Conservation (phyloP, 805 yeast genomes). For the Hanseniaspora pseudoguilliermondii region DNA sequence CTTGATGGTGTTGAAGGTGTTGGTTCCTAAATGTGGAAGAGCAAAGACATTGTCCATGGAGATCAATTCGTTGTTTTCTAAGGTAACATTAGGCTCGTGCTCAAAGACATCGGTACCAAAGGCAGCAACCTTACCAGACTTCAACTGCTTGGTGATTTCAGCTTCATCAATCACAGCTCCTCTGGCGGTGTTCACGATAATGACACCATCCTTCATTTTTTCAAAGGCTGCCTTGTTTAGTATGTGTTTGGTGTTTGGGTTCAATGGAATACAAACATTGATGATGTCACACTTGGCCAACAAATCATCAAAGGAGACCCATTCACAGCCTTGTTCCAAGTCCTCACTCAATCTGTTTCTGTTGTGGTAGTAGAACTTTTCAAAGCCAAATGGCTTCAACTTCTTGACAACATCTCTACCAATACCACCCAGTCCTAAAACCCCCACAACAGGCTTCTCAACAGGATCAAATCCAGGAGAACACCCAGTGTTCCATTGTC, state of each 20-base stretch:
- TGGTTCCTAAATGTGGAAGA: constrained; percentile 85
- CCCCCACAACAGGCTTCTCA: constrained; percentile 57
- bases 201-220: constrained; percentile 68
- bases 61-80: constrained; percentile 35
- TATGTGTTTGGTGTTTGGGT: constrained; percentile 54
- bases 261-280: constrained; percentile 67
- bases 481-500: constrained; percentile 49
- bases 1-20: constrained; percentile 56
- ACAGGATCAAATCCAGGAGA: constrained; percentile 63
- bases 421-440: constrained; percentile 81
- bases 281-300: constrained; percentile 53
- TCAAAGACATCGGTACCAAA: constrained; percentile 71
- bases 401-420: constrained; percentile 70
- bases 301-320: constrained; percentile 59
- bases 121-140: constrained; percentile 50
- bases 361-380: constrained; percentile 58
- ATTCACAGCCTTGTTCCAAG: constrained; percentile 56
- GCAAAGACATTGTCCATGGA: constrained; percentile 57
- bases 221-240: constrained; percentile 47
- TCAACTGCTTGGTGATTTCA: constrained; percentile 43
- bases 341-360: constrained; percentile 47
- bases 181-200: constrained; percentile 70
- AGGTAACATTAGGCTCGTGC: constrained; percentile 56
- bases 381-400: constrained; percentile 64
- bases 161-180: constrained; percentile 69